These are phyloP conservation scores for Angophora floribunda DNA, from an alignment of 345 rosid species.

Conservation along the genomic window DNA sequence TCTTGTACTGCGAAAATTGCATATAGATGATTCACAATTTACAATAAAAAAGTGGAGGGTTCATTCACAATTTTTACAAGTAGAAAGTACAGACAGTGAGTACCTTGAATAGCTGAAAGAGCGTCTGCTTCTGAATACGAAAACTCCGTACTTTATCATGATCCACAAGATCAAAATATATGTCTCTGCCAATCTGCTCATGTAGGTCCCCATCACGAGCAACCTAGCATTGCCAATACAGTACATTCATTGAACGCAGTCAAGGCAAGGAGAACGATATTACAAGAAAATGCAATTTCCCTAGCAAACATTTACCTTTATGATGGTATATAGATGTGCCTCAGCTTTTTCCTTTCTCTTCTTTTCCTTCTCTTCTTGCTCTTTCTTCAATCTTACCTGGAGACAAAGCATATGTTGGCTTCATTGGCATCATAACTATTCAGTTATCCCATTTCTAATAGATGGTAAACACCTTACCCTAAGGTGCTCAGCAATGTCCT, in stretches of 20 bases:
- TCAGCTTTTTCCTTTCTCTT: slow-evolving; percentile 50
- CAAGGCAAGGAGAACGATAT: not conserved
- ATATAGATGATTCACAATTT: not conserved
- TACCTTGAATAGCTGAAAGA: slow-evolving; percentile 40
- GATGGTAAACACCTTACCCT: slow-evolving; percentile 18
- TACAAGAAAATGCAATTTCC: not conserved
- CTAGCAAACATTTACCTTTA: slow-evolving; percentile 21
- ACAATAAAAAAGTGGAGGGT: not conserved
- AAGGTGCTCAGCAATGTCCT: slow-evolving; percentile 47
- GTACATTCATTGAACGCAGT: not conserved
- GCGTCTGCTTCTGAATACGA: slow-evolving; percentile 47
- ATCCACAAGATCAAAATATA: slow-evolving; percentile 57
- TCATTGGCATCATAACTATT: not conserved
- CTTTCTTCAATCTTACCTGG: slow-evolving; percentile 45
- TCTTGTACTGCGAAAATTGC: not conserved
- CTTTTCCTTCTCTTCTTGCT: slow-evolving; percentile 55
- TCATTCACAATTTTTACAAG: not conserved
- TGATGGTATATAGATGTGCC: slow-evolving; percentile 51
- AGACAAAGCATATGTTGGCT: not conserved
- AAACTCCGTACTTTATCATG: slow-evolving; percentile 53
- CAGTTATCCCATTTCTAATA: not conserved
- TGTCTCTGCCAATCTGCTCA: slow-evolving; percentile 51
- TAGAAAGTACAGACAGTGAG: not conserved
- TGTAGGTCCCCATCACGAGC: slow-evolving; percentile 41
- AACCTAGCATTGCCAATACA: slow-evolving; percentile 11